Percentiles rank a stretch among this genome's conserved stretches.
Conservation (phyloP, 1,139 yeast species). For the Blastobotrys indianensis region DNA sequence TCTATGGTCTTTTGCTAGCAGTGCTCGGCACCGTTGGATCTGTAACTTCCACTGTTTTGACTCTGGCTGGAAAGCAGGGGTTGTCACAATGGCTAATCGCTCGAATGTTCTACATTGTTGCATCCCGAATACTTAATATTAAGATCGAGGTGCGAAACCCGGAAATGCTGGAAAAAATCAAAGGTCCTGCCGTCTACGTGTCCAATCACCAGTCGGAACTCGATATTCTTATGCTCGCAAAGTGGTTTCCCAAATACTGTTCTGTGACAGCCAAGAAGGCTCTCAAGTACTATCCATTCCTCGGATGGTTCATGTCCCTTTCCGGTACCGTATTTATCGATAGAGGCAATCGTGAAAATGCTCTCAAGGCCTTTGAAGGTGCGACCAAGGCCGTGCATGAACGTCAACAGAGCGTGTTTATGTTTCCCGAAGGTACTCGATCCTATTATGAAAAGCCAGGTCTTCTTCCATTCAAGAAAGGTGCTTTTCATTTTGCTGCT, state of each 20-base stretch:
- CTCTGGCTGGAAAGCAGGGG: conserved; percentile 67
- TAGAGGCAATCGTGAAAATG: conserved; percentile 70
- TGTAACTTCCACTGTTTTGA: conserved; percentile 59
- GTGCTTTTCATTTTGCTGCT: conserved; percentile 95
- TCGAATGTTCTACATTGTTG: conserved; percentile 60
- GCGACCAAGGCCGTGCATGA: conserved; percentile 59
- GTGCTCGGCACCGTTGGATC: conserved; percentile 41
- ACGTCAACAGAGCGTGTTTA: conserved; percentile 63
- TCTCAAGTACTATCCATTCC: conserved; percentile 77
- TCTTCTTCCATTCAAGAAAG: conserved; percentile 86
- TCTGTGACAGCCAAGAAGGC: conserved; percentile 90
- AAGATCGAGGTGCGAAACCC: conserved; percentile 62
- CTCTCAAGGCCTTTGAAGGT: conserved; percentile 62
- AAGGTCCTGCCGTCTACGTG: conserved; percentile 70
- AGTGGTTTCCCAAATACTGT: conserved; percentile 79
- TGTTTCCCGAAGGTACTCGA: conserved; percentile 93
- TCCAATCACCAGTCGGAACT: conserved; percentile 88
- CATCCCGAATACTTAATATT: conserved; percentile 60
- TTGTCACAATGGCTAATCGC: conserved; percentile 90
- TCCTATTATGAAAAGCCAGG: conserved; percentile 64
- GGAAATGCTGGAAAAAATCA: conserved; percentile 39
- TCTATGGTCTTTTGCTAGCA: conserved; percentile 30
- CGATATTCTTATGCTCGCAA: conserved; percentile 76
- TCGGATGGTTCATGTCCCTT: conserved; percentile 94
- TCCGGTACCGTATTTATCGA: conserved; percentile 91